These are phyloP conservation scores for Sechiopsis laciniata DNA, from an alignment of 306 rosid species.

Conservation along the genomic window DNA sequence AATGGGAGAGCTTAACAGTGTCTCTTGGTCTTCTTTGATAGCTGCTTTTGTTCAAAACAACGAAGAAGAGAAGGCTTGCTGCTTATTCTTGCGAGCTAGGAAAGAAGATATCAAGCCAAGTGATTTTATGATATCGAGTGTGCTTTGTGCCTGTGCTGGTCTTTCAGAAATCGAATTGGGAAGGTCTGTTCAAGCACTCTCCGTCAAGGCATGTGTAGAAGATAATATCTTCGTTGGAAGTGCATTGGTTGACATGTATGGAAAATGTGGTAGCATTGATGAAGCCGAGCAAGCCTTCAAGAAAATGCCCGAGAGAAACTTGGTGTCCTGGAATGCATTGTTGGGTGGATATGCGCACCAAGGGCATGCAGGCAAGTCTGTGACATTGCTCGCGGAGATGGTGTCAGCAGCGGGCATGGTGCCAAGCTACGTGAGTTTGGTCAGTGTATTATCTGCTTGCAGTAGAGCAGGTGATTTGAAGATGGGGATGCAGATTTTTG, in stretches of 20 bases:
- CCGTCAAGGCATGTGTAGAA: slow-evolving; percentile 61
- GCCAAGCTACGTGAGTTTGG: slow-evolving; percentile 76
- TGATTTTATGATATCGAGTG: slow-evolving; percentile 68
- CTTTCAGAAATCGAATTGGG: slow-evolving; percentile 71
- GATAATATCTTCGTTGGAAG: slow-evolving; percentile 71
- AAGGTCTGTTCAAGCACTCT: slow-evolving; percentile 64
- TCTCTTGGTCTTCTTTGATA: slow-evolving; percentile 77
- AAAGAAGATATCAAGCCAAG: slow-evolving; percentile 51
- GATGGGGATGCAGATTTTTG: slow-evolving; percentile 60
- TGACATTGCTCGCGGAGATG: slow-evolving; percentile 59
- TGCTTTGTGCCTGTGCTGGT: slow-evolving; percentile 75
- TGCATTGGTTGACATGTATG: slow-evolving; percentile 81
- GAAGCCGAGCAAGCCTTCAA: slow-evolving; percentile 51
- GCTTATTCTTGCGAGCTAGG: slow-evolving; percentile 46
- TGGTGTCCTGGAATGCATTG: slow-evolving; percentile 70
- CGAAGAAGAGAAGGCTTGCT: slow-evolving; percentile 73
- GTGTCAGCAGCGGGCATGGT: slow-evolving; percentile 17
- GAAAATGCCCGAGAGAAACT: slow-evolving; percentile 54
- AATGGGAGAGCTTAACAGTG: slow-evolving; percentile 43
- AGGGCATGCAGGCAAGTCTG: slow-evolving; percentile 62
- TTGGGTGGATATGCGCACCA: slow-evolving; percentile 66
- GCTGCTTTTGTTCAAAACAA: slow-evolving; percentile 57
- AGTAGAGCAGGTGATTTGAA: slow-evolving; percentile 71
- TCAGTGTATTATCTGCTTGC: slow-evolving; percentile 67
- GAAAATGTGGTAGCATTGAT: slow-evolving; percentile 70